Evolutionary conservation across 768 basidiomycete species (phyloP).

Genomic region (Phallus indusiatus): DNA sequence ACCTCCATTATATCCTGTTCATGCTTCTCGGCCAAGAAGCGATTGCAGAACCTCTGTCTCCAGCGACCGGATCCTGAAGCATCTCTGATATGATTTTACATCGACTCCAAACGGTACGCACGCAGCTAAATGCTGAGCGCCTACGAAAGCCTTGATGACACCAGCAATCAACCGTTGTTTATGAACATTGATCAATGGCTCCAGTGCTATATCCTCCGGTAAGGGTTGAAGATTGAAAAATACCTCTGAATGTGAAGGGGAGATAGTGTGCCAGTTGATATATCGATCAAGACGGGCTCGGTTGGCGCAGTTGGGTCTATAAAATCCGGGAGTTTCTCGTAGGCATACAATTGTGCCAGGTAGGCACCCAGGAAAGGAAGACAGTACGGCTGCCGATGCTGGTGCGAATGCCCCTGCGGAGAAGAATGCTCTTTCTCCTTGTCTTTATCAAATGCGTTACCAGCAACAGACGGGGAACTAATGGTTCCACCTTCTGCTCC

Average conservation of each 20-base stretch:
- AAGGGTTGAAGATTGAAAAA: conserved; percentile 65
- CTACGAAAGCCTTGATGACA: conserved; percentile 71
- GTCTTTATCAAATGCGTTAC: conserved; percentile 30
- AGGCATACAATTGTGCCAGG: conserved; percentile 57
- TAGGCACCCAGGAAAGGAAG: conserved; percentile 44
- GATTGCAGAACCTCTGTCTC: conserved; percentile 42
- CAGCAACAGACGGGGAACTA: conserved; percentile 26
- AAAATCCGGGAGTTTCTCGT: conserved; percentile 62
- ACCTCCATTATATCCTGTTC: background rate
- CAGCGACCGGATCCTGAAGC: conserved; percentile 60
- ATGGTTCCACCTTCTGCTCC: conserved; percentile 18
- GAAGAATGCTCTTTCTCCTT: conserved; percentile 25
- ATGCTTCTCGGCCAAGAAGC: background rate
- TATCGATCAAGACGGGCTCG: conserved; percentile 55
- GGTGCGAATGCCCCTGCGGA: background rate
- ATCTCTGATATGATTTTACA: conserved; percentile 68
- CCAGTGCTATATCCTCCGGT: conserved; percentile 68
- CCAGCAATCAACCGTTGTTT: conserved; percentile 77
- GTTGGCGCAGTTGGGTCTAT: conserved; percentile 78
- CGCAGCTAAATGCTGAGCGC: conserved; percentile 75
- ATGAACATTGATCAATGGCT: conserved; percentile 82
- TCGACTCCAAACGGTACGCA: conserved; percentile 61
- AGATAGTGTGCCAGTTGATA: conserved; percentile 52
- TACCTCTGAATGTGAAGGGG: conserved; percentile 69
- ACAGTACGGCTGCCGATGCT: conserved; percentile 1